Base-by-base conservation (phyloP, 305 asterid genomes). In the Euphrasia arctica region DNA sequence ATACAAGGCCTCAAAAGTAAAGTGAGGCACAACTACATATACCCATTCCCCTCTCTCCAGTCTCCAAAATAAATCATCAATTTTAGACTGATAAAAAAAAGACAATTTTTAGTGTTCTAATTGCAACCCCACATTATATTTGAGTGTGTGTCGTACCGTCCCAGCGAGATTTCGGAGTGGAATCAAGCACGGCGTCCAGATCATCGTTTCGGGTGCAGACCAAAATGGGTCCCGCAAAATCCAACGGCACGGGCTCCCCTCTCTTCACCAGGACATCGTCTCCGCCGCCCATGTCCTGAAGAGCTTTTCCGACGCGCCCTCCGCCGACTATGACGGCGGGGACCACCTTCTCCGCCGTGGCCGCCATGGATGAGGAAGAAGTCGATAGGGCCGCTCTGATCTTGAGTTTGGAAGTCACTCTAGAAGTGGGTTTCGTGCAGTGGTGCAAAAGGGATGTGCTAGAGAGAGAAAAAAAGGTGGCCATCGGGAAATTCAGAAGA, bases 121-220 rank as follows among this genome's bases (percentile, higher is more conserved):
- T 31, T 31, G 41, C 43, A 39, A 8, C 14, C 50, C 10, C 18
- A 4, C 8, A 47, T n/a, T n/a, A 47, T 47, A 12, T 39, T 9
- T 36, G 43, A 6, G 43, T 36, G 10, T 8, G 47, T 57, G 71
- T 50, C 81, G 7, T 86, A 91, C 98, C 95, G 88, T 78, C 80
- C 91, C 96, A 83, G 14, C 98, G 85, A 29, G 96, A 85, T 73
- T 85, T 79, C 5, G 97, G 89, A 15, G 97, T 92, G 72, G 89
- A 79, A 9, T 87, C 85, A 34, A 93, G 94, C 36, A 93, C 97
- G 18, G 96, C 89, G 13, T 90, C 94, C 72, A 93, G 78, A 71
- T 93, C 98, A 75, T 87, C 97, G 71, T 92, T 92, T 32, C 98
- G 78, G 28, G 98, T 88, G 72, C 97, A 93, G 43, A 93, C 98